Evolutionary conservation across 345 rosid genomes (phyloP).

Genomic region (Psidium guajava): DNA sequence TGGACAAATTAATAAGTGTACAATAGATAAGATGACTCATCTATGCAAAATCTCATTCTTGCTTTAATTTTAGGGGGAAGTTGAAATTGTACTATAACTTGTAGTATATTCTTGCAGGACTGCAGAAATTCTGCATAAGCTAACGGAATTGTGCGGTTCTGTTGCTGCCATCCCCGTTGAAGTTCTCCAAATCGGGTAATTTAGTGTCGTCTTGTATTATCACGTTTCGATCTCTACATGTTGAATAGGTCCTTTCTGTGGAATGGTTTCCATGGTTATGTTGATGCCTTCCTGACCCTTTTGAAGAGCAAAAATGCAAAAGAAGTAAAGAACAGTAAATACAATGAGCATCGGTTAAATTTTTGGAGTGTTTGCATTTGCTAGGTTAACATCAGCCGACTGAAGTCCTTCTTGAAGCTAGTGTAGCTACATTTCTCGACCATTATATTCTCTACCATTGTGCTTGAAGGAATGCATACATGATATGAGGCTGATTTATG

Average conservation of each 20-base stretch:
- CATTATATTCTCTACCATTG: background rate
- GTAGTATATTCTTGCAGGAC: constrained; percentile 31
- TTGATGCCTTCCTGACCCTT: background rate
- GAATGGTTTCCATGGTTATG: background rate
- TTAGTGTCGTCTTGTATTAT: background rate
- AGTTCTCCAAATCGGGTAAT: constrained; percentile 28
- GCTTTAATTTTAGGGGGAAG: background rate
- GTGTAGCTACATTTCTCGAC: background rate
- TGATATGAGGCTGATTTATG: background rate
- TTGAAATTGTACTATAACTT: background rate
- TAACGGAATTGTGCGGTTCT: constrained; percentile 33
- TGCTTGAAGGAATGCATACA: background rate
- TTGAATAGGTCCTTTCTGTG: background rate
- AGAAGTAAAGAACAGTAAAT: background rate
- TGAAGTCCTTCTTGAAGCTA: background rate
- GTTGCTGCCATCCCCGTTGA: constrained; percentile 55
- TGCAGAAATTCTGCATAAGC: constrained; percentile 44
- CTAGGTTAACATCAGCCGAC: background rate
- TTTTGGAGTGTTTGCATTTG: background rate
- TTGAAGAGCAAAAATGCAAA: background rate
- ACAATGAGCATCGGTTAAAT: background rate
- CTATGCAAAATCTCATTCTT: background rate
- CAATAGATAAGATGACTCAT: background rate
- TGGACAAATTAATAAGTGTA: background rate
- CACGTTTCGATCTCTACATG: background rate